Evolutionary conservation across 1,139 yeast genomes (phyloP).

Genomic region (Blastobotrys persicus): DNA sequence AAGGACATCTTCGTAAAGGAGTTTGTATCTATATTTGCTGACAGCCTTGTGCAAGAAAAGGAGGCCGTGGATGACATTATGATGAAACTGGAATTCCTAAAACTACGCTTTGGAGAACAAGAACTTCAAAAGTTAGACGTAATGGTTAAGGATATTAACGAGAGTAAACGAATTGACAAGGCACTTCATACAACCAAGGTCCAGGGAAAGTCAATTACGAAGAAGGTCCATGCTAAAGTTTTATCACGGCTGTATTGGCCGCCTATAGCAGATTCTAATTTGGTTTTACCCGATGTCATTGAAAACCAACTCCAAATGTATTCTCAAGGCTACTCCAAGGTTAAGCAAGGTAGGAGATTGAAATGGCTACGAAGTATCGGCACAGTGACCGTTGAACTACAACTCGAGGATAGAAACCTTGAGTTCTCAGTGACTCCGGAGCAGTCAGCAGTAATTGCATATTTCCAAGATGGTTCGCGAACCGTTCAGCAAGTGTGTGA

Average conservation of each 20-base stretch:
- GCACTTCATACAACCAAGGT: conserved; percentile 25
- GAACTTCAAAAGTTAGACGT: conserved; percentile 73
- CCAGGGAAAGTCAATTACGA: conserved; percentile 8
- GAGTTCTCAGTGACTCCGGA: conserved; percentile 60
- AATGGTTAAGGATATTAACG: conserved; percentile 71
- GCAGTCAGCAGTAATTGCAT: conserved; percentile 61
- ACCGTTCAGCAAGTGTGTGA: conserved; percentile 22
- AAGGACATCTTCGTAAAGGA: conserved; percentile 73
- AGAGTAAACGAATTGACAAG: conserved; percentile 32
- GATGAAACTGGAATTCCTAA: conserved; percentile 52
- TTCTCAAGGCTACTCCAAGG: conserved; percentile 41
- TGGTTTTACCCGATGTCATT: conserved; percentile 45
- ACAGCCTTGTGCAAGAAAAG: conserved; percentile 51
- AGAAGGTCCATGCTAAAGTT: conserved; percentile 35
- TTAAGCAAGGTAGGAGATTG: conserved; percentile 59
- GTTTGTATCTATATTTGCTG: conserved; percentile 64
- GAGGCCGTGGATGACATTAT: conserved; percentile 41
- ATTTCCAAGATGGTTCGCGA: conserved; percentile 46
- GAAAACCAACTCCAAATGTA: conserved; percentile 45
- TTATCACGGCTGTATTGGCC: conserved; percentile 53
- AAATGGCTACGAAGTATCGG: conserved; percentile 62
- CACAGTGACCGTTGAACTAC: conserved; percentile 56
- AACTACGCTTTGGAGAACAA: conserved; percentile 61
- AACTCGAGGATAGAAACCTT: conserved; percentile 45
- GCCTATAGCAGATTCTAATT: conserved; percentile 42